Base-by-base conservation (phyloP, 2,329 filamentous ascomycete species). In the Periconia sp. region DNA sequence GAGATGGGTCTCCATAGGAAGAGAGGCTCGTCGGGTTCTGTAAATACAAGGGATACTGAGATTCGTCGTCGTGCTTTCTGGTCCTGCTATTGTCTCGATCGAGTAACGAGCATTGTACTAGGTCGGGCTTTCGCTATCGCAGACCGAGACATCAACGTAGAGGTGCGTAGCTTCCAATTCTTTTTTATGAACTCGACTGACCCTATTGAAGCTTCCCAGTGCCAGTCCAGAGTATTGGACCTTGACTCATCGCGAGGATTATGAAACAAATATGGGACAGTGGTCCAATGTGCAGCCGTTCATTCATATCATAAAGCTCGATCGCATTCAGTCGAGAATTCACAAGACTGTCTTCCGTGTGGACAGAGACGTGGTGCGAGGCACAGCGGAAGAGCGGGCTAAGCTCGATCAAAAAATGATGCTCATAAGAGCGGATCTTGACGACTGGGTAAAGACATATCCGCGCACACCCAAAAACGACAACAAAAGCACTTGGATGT, bases 1-100 rank as follows among this genome's bases (percentile, higher is more conserved):
- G 65, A 68, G 41, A 60, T 66, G 52, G 63, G 65, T 1, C 51
- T 68, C 33, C 63, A 68, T 37, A 56, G 65, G 27, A 68, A 71
- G 61, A 37, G 33, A n/a, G 10, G 33, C 33, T 37, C 33, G 11
- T 37, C 15, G 10, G 13, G 15, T n/a, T n/a, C 33, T 6, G 33
- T n/a, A 14, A 13, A 37, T 11, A 37, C 15, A 5, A 37, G 33
- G 13, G 33, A 37, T 37, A 11, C 33, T 3, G 64, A 68, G 31
- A 58, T 68, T 8, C 58, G 64, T 19, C 54, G 62, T 20, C 62
- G 64, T 11, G 58, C 59, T 0, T 68, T 68, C 23, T 68, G 64
- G 63, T 61, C 62, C 10, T 68, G 64, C 35, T 68, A 68, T 33
- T 66, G 62, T 44, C 51, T 68, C 6, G 64, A 68, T 45, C 55